Conservation (phyloP, 306 rosid genomes). For the Quercus wislizeni region DNA sequence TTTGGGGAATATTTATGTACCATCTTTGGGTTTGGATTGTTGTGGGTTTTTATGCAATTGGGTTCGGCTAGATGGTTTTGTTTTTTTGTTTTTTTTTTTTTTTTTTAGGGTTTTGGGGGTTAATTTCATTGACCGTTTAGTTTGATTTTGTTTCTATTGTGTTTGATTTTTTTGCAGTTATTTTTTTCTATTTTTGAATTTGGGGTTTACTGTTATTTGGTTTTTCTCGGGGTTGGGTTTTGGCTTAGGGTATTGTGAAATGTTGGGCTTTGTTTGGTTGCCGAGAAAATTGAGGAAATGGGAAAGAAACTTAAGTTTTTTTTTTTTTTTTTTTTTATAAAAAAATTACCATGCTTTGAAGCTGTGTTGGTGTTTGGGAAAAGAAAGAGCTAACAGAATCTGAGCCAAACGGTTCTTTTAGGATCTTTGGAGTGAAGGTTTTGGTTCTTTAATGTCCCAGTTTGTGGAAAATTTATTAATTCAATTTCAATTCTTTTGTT, state of each 20-base stretch:
- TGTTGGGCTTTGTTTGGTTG: conserved; percentile 17
- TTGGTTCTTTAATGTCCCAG: conserved; percentile 4
- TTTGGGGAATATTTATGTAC: conserved; percentile 25
- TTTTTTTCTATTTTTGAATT: conserved; percentile 3
- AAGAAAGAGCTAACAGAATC: conserved; percentile 6
- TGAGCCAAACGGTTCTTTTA: not conserved
- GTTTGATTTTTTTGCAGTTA: conserved; percentile 16
- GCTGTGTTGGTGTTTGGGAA: conserved; percentile 4
- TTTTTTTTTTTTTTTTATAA: too few relatives aligned
- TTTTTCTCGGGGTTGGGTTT: conserved; percentile 30
- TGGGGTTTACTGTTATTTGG: conserved; percentile 43
- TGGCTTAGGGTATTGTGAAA: conserved; percentile 17
- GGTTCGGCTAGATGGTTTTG: conserved; percentile 22
- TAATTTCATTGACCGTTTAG: conserved; percentile 9
- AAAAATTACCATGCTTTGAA: not conserved
- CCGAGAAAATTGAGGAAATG: conserved; percentile 4
- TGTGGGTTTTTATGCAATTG: conserved; percentile 19
- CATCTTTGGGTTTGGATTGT: conserved; percentile 42
- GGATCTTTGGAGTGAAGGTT: conserved; percentile 10
- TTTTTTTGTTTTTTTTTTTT: too few relatives aligned
- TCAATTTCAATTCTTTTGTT: conserved; percentile 3
- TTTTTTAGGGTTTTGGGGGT: conserved; percentile 29
- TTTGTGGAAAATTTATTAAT: conserved; percentile 9
- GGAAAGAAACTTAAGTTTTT: not conserved
- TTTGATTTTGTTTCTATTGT: conserved; percentile 23